These are phyloP conservation scores for Diplodia mutila DNA, from an alignment of 2,329 filamentous ascomycete species.

Conservation along the genomic window DNA sequence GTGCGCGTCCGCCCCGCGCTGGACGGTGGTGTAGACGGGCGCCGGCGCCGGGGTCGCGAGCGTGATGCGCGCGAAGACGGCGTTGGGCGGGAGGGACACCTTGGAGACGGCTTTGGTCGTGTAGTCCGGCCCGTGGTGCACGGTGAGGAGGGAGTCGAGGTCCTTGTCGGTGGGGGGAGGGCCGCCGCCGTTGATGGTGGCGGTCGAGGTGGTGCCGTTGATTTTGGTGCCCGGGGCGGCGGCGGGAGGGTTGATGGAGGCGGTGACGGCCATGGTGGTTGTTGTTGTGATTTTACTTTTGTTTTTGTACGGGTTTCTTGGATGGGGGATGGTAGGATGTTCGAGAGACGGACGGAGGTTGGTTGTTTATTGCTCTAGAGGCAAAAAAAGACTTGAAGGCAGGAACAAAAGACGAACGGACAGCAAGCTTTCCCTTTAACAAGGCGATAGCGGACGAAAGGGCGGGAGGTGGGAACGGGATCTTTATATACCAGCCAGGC, in stretches of 20 bases:
- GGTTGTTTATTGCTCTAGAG: no score
- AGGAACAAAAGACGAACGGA: no score
- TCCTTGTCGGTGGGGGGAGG: slow-evolving; percentile 30
- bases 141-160: slow-evolving; percentile 44
- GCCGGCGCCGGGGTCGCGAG: slow-evolving; percentile 47
- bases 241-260: slow-evolving; percentile 15
- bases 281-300: background rate
- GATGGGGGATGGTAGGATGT: no score
- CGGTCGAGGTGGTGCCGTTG: slow-evolving; percentile 14
- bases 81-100: slow-evolving; percentile 54
- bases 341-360: no score
- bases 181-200: background rate
- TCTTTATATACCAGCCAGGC: background rate
- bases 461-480: background rate
- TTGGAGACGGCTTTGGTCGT: slow-evolving; percentile 53
- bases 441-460: background rate
- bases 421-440: background rate
- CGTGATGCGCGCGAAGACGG: slow-evolving; percentile 56
- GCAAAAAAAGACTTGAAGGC: no score
- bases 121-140: slow-evolving; percentile 45
- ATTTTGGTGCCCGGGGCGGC: background rate
- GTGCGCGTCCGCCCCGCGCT: slow-evolving; percentile 53
- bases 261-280: slow-evolving; percentile 13
- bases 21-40: slow-evolving; percentile 57
- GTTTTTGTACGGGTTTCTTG: background rate